phyloP scores from a whole-genome alignment of 805 yeast genomes.

The Candida sakaeoensis region DNA sequence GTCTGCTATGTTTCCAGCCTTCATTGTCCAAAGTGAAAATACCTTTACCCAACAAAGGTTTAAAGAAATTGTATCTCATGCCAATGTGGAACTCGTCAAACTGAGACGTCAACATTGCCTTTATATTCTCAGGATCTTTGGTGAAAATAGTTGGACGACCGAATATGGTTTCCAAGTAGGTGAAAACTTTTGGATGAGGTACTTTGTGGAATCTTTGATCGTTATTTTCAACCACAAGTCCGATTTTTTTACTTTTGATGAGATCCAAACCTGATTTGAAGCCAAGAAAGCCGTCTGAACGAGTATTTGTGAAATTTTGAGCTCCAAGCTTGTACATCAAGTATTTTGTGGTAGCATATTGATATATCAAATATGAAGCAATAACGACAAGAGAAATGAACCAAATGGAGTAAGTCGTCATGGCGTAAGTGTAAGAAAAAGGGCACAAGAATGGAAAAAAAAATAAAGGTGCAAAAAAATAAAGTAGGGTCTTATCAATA shows the following conservation, averaged over 20 bases:
- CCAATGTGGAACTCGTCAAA: constrained; percentile 34
- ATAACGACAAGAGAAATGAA: not conserved
- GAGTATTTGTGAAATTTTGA: constrained; percentile 8
- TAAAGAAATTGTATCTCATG: constrained; percentile 24
- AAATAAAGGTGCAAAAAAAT: no score
- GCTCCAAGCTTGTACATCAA: constrained; percentile 14
- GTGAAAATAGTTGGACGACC: constrained; percentile 22
- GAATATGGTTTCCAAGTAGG: constrained; percentile 1
- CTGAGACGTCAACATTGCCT: constrained; percentile 34
- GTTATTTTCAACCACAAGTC: constrained; percentile 17
- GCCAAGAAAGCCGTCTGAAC: constrained; percentile 17
- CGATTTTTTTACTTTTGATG: constrained; percentile 14
- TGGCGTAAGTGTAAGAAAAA: no score
- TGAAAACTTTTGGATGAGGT: constrained; percentile 8
- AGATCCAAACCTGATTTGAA: constrained; percentile 13
- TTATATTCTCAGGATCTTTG: constrained; percentile 32
- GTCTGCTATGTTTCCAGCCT: constrained; percentile 35
- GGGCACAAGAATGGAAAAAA: no score
- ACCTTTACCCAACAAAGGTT: constrained; percentile 34
- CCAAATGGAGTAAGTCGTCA: no score
- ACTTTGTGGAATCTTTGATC: constrained; percentile 12
- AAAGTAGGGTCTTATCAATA: no score
- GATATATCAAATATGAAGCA: not conserved
- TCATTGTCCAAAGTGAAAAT: constrained; percentile 35
- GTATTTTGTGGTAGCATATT: not conserved